phyloP scores from a whole-genome alignment of 2,329 filamentous ascomycete genomes.

The Capronia epimyces region DNA sequence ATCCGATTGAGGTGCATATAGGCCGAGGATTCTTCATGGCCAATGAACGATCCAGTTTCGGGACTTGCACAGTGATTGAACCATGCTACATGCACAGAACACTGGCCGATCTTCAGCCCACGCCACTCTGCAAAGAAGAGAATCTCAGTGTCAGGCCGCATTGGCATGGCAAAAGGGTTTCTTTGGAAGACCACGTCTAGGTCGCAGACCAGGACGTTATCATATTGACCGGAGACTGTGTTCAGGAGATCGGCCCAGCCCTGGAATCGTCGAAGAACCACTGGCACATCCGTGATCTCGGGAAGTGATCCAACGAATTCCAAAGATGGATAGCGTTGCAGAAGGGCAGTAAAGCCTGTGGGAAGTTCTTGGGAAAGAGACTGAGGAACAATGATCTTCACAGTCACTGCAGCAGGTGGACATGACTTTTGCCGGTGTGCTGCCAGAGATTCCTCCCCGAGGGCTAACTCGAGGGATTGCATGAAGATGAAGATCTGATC shows the following conservation, averaged over 20 bases:
- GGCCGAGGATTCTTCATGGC: not conserved
- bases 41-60: not conserved
- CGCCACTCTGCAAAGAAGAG: conserved; percentile 15
- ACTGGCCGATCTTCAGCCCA: conserved; percentile 11
- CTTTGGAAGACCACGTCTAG: conserved; percentile 13
- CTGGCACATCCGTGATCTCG: conserved; percentile 43
- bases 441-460: not conserved
- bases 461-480: conserved; percentile 9
- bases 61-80: conserved; percentile 8
- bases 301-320: conserved; percentile 46
- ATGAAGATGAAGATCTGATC: conserved; percentile 15
- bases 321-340: conserved; percentile 37
- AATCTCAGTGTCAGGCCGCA: conserved; percentile 3
- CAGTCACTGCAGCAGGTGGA: conserved; percentile 27
- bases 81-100: conserved; percentile 9
- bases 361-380: conserved; percentile 40
- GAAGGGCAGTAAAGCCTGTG: conserved; percentile 44
- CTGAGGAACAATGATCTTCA: conserved; percentile 44
- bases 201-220: conserved; percentile 5
- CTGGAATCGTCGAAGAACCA: conserved; percentile 7
- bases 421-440: conserved; percentile 2
- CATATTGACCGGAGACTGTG: not conserved
- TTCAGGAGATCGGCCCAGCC: conserved; percentile 9
- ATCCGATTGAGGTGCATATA: conserved; percentile 8
- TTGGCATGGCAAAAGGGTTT: conserved; percentile 8